Evolutionary conservation across 2,329 filamentous ascomycete species (phyloP).

Genomic region (Colletotrichum filicis): DNA sequence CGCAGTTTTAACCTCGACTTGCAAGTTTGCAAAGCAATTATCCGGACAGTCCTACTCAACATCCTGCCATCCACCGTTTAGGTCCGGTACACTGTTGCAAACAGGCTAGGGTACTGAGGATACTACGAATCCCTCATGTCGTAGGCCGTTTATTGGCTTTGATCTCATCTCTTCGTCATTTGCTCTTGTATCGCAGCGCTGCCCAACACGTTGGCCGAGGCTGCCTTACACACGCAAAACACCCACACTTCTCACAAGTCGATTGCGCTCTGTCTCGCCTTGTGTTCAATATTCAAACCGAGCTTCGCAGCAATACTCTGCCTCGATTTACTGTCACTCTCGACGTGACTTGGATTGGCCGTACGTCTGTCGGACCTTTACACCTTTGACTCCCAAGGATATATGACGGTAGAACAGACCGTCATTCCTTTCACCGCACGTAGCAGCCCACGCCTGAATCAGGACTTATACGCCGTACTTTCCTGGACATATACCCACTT

Average conservation of each 20-base stretch:
- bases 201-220: constrained; percentile 25
- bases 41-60: not conserved
- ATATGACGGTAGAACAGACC: constrained; percentile 17
- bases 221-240: constrained; percentile 22
- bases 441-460: constrained; percentile 10
- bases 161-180: not conserved
- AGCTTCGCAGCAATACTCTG: constrained; percentile 1
- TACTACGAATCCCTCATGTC: not conserved
- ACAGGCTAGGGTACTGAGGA: constrained; percentile 8
- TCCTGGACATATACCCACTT: not conserved
- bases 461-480: not conserved
- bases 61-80: not conserved
- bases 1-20: not conserved
- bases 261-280: constrained; percentile 7
- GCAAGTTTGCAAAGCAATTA: not conserved
- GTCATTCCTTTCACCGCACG: constrained; percentile 10
- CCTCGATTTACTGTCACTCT: constrained; percentile 19
- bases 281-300: constrained; percentile 6
- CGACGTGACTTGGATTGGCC: constrained; percentile 10
- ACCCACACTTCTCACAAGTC: not conserved
- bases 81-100: not conserved
- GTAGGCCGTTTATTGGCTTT: not conserved
- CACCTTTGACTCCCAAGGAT: constrained; percentile 6
- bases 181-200: constrained; percentile 18
- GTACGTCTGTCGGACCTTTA: constrained; percentile 1